phyloP scores from a whole-genome alignment of 1,139 yeast genomes.

The Taphrina flavorubra region DNA sequence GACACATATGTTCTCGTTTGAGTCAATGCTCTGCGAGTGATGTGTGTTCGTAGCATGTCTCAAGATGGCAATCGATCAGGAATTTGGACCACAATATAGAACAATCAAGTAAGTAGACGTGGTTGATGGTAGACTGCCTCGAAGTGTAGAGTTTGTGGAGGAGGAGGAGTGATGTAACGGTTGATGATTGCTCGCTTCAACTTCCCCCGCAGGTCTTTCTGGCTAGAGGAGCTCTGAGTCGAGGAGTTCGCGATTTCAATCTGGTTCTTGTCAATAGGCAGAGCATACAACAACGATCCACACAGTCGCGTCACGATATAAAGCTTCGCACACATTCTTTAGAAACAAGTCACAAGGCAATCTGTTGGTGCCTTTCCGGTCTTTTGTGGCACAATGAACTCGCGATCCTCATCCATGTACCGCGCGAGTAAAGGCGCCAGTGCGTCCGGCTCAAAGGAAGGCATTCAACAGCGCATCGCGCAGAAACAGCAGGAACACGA shows the following conservation, averaged over 20 bases:
- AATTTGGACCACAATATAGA: too few relatives aligned
- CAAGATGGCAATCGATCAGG: too few relatives aligned
- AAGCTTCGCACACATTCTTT: conserved; percentile 4
- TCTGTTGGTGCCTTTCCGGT: neutral
- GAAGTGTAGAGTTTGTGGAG: conserved; percentile 9
- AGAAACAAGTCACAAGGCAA: neutral
- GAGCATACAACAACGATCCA: neutral
- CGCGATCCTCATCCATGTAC: conserved; percentile 23
- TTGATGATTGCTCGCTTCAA: too few relatives aligned
- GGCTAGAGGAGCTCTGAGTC: neutral
- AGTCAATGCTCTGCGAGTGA: conserved; percentile 3
- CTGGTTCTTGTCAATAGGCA: too few relatives aligned
- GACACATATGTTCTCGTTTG: conserved; percentile 24
- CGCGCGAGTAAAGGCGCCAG: conserved; percentile 20
- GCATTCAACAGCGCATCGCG: conserved; percentile 46
- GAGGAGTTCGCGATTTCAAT: conserved; percentile 6
- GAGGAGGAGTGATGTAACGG: conserved; percentile 12
- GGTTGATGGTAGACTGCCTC: too few relatives aligned
- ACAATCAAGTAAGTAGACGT: too few relatives aligned
- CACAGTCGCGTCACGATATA: neutral
- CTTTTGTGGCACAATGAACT: neutral
- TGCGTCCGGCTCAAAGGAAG: conserved; percentile 18
- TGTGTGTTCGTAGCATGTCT: conserved; percentile 8
- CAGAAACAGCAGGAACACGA: conserved; percentile 62
- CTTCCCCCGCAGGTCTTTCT: too few relatives aligned